Percentiles rank a stretch among this genome's conserved stretches.
phyloP scores from a whole-genome alignment of 306 rosid genomes.

The Trifolium subterraneum region DNA sequence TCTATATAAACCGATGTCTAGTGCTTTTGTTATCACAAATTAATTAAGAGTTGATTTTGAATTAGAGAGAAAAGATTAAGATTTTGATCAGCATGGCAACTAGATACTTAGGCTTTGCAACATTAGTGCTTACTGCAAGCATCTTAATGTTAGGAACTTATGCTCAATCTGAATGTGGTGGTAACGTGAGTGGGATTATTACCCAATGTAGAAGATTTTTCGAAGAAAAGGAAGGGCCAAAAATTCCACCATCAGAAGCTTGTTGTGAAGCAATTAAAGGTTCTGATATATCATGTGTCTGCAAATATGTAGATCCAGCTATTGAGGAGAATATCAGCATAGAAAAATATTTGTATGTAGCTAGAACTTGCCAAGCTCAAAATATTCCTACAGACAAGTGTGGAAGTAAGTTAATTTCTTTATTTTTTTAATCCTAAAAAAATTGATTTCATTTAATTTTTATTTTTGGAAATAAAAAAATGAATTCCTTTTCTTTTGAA shows the following conservation, averaged over 20 bases:
- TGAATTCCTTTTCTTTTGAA: too few species aligned
- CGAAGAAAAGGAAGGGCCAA: not conserved
- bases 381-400: not conserved
- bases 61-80: not conserved
- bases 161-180: not conserved
- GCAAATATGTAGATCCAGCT: not conserved
- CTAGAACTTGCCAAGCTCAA: not conserved
- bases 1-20: not conserved
- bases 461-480: too few species aligned
- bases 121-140: not conserved
- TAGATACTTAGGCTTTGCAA: not conserved
- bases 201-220: not conserved
- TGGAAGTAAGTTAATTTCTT: not conserved
- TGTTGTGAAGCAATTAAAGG: not conserved
- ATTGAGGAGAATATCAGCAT: not conserved
- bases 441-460: too few species aligned
- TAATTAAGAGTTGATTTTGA: not conserved
- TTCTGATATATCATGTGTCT: not conserved
- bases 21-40: not conserved
- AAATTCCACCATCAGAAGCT: not conserved
- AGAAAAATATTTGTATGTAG: not conserved
- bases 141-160: not conserved
- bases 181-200: not conserved
- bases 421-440: not conserved
- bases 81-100: not conserved